phyloP scores from a whole-genome alignment of 179 eudicot species.

The Sideroxylon spinosum region DNA sequence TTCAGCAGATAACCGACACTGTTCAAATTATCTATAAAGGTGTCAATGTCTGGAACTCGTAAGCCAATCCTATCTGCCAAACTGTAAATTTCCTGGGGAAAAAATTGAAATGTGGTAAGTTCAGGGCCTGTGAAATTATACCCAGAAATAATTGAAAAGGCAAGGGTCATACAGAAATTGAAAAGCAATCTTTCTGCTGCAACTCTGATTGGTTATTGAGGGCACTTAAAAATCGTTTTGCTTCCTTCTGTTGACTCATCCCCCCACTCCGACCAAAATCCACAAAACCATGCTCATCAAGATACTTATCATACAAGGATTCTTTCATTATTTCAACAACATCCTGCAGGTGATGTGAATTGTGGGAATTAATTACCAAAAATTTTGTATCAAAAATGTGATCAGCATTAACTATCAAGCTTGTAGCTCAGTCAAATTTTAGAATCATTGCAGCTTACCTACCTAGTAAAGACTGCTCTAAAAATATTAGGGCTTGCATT shows the following conservation, averaged over 20 bases:
- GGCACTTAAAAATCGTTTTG: constrained; percentile 83
- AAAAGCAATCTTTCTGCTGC: constrained; percentile 87
- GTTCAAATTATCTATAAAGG: constrained; percentile 74
- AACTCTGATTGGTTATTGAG: constrained; percentile 82
- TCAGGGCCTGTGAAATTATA: not conserved
- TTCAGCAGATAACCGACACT: constrained; percentile 68
- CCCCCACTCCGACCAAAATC: constrained; percentile 97
- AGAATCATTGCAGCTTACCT: not conserved
- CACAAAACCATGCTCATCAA: constrained; percentile 80
- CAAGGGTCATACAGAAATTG: constrained; percentile 61
- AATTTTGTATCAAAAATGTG: not conserved
- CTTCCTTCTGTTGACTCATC: constrained; percentile 97
- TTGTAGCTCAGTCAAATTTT: not conserved
- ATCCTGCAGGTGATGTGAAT: constrained; percentile 45
- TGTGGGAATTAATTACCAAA: constrained; percentile 2
- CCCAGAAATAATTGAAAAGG: constrained; percentile 5
- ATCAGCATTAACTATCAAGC: not conserved
- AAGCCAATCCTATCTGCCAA: constrained; percentile 89
- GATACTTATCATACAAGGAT: constrained; percentile 87
- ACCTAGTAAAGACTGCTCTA: no score
- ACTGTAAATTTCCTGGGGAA: constrained; percentile 79
- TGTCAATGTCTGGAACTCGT: constrained; percentile 86
- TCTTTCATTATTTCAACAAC: constrained; percentile 96
- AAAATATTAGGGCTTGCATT: not conserved
- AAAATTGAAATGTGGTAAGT: constrained; percentile 8